phyloP scores from a whole-genome alignment of 192 early-diverging fungal genomes.

The Mortierella claussenii region DNA sequence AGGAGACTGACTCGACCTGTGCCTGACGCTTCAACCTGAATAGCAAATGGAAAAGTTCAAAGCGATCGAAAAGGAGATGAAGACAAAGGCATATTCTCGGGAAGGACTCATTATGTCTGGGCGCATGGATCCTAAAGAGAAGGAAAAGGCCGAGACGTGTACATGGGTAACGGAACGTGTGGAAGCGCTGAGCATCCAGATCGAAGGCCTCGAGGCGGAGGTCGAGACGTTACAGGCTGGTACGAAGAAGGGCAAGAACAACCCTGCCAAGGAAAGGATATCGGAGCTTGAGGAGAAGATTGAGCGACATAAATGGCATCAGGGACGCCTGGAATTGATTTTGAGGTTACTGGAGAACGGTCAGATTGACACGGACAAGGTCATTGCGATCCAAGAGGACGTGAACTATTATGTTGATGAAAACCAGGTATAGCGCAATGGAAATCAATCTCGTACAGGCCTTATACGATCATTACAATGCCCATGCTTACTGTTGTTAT shows the following conservation, averaged over 20 bases:
- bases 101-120: slow-evolving; percentile 85
- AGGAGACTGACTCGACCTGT: too few species aligned
- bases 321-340: slow-evolving; percentile 89
- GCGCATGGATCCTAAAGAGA: slow-evolving; percentile 94
- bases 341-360: slow-evolving; percentile 94
- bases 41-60: slow-evolving; percentile 99
- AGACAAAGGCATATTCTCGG: slow-evolving; percentile 98
- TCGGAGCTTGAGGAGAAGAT: slow-evolving; percentile 76
- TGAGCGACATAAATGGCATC: slow-evolving; percentile 94
- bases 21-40: too few species aligned
- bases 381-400: slow-evolving; percentile 86
- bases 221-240: slow-evolving; percentile 75
- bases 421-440: slow-evolving; percentile 68
- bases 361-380: slow-evolving; percentile 85
- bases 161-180: slow-evolving; percentile 88
- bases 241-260: slow-evolving; percentile 84
- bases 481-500: too few species aligned
- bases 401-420: slow-evolving; percentile 92
- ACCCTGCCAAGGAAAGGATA: slow-evolving; percentile 82
- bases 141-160: slow-evolving; percentile 87
- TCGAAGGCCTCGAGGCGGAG: slow-evolving; percentile 94
- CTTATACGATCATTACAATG: neutral
- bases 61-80: slow-evolving; percentile 97
- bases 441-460: neutral
- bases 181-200: slow-evolving; percentile 86